A percentile compares a stretch with the other conserved stretches of the same genome.
Evolutionary conservation across 306 rosid genomes (phyloP).

Genomic region (Ormosia semicastrata): DNA sequence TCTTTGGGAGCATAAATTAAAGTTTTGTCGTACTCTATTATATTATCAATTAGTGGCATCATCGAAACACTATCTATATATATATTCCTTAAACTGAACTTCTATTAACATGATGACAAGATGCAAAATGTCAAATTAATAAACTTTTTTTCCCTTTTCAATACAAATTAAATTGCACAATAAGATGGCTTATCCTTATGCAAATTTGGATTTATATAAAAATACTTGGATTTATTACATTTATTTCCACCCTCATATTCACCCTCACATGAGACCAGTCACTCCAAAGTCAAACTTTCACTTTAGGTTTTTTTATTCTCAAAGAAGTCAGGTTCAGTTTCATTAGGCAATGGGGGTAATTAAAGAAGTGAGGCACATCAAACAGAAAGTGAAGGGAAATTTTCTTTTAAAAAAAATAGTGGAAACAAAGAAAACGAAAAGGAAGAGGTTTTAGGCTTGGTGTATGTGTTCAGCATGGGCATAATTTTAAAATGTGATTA

Average conservation of each 20-base stretch:
- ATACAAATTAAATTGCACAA: not conserved
- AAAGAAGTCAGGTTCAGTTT: not conserved
- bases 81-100: conserved; percentile 13
- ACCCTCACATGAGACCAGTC: not conserved
- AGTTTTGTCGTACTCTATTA: conserved; percentile 20
- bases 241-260: not conserved
- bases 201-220: not conserved
- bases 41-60: not conserved
- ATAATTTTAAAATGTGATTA: conserved; percentile 15
- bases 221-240: not conserved
- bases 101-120: conserved; percentile 2
- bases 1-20: conserved; percentile 17
- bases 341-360: not conserved
- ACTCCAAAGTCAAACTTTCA: not conserved
- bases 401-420: not conserved
- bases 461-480: conserved; percentile 29
- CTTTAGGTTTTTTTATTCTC: not conserved
- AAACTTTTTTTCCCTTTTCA: not conserved
- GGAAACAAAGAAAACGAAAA: not conserved
- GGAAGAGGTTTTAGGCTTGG: not conserved
- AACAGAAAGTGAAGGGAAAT: not conserved
- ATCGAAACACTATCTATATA: not conserved
- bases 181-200: not conserved
- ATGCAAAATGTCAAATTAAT: not conserved
- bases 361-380: not conserved